Conservation (phyloP, 768 basidiomycete species). For the Trametes cingulata region DNA sequence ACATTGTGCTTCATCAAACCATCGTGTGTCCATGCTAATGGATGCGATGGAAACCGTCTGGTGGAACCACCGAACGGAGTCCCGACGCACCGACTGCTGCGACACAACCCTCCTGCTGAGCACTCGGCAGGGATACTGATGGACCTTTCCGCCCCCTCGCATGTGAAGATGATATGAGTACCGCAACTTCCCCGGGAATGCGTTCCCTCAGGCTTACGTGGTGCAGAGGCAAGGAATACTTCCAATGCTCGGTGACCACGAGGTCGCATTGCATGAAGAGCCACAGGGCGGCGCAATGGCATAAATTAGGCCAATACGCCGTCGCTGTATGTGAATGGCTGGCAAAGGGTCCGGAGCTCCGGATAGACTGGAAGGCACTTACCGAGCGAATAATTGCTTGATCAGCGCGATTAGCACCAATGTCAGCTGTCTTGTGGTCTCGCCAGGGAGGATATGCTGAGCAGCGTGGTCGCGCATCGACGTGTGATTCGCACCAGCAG, state of each 20-base stretch:
- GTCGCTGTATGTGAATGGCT: conserved; percentile 1
- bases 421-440: background rate
- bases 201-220: conserved; percentile 7
- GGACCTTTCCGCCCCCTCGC: background rate
- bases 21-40: background rate
- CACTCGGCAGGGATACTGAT: background rate
- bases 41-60: background rate
- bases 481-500: conserved; percentile 10
- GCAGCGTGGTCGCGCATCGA: conserved; percentile 7
- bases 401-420: conserved; percentile 9
- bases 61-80: background rate
- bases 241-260: conserved; percentile 4
- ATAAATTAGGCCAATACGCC: conserved; percentile 13
- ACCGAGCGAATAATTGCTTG: conserved; percentile 3
- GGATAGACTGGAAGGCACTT: background rate
- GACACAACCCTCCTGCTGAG: background rate
- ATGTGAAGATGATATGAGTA: conserved; percentile 1
- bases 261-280: conserved; percentile 2
- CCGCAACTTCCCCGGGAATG: background rate
- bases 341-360: background rate
- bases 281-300: conserved; percentile 6
- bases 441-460: background rate
- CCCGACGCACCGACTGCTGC: background rate
- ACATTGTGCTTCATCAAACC: background rate
- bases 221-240: background rate